Evolutionary conservation across 2,329 filamentous ascomycete species (phyloP), one percentile per base, ranked within the genome.

Genomic region (Aspergillus versicolor): DNA sequence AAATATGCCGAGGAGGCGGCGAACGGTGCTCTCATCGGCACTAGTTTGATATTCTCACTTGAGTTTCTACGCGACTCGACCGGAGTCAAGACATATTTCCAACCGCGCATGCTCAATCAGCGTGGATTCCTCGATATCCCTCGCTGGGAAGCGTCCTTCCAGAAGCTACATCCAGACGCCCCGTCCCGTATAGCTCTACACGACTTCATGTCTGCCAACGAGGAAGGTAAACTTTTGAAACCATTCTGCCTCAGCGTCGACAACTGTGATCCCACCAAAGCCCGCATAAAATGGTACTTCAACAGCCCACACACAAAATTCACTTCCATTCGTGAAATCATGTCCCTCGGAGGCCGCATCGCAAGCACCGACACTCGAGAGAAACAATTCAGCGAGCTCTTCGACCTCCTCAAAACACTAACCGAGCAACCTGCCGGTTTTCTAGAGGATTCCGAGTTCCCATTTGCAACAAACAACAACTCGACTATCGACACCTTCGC

Each of bases 211-310:
- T 21, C 13, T 15, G 34, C 46, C 4, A 56, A n/a, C 17, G 17
- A 21, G 9, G 53, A 56, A 50, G 53, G 53, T 17, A 50, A 50
- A 12, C 41, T 51, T 11, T 17, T 56, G 15, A 45, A 50, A 5
- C 46, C 53, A 7, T 56, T 56, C 53, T 56, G 53, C 15, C 41
- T 56, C 13, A 56, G 53, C 21, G 46, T 56, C 30, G 53, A 56
- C 47, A 56, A 56, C 46, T 43, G 45, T 32, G 40, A 50, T 21
- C 45, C 44, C 6, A 17, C 53, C 27, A 56, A 38, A 19, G 53
- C 46, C n/a, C 53, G 47, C 15, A 32, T 50, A 30, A 56, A 50
- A 22, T 56, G 53, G 53, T 56, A 50, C 46, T 50, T 56, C 40
- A 56, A 56, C 30, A 56, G 37, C 34, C 53, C 53, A 5, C 53